Evolutionary conservation across 129 eudicot genomes (phyloP).

Genomic region (Smallanthus sonchifolius): DNA sequence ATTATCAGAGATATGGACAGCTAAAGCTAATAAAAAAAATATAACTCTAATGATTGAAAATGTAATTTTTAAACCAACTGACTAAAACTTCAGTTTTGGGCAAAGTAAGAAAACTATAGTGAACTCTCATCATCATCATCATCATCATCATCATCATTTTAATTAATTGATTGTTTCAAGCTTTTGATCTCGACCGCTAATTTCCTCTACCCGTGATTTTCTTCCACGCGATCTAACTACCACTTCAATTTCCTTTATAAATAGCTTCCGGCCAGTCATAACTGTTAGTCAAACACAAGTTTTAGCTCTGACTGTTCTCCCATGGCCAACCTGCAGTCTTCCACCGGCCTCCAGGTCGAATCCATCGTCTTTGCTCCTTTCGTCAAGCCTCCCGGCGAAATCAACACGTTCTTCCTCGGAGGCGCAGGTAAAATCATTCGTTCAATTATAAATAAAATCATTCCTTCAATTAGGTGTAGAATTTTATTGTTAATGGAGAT

Average conservation of each 20-base stretch:
- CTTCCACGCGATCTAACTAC: conserved; percentile 25
- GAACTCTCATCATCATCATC: too few relatives aligned
- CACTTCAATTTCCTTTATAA: not conserved
- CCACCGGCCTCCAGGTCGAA: conserved; percentile 52
- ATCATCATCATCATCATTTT: too few relatives aligned
- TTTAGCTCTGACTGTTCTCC: not conserved
- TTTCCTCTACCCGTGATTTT: not conserved
- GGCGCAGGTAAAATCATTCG: conserved; percentile 62
- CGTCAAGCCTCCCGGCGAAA: conserved; percentile 65
- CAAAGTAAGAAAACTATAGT: too few relatives aligned
- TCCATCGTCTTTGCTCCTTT: conserved; percentile 55
- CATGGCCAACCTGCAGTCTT: conserved; percentile 41
- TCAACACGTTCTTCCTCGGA: conserved; percentile 63
- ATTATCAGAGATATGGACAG: too few relatives aligned
- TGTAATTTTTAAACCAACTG: too few relatives aligned
- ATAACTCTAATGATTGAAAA: too few relatives aligned
- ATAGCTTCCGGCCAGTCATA: too few relatives aligned
- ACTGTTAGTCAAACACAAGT: not conserved
- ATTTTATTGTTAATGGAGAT: not conserved
- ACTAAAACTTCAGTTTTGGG: too few relatives aligned
- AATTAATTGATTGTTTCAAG: too few relatives aligned
- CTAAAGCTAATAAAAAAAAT: too few relatives aligned
- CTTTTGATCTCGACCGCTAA: too few relatives aligned
- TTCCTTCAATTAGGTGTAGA: not conserved
- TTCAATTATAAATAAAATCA: too few relatives aligned